Evolutionary conservation across 2,329 filamentous ascomycete genomes (phyloP), one percentile per base, ranked within the genome.

Genomic region (Pyricularia sp.): DNA sequence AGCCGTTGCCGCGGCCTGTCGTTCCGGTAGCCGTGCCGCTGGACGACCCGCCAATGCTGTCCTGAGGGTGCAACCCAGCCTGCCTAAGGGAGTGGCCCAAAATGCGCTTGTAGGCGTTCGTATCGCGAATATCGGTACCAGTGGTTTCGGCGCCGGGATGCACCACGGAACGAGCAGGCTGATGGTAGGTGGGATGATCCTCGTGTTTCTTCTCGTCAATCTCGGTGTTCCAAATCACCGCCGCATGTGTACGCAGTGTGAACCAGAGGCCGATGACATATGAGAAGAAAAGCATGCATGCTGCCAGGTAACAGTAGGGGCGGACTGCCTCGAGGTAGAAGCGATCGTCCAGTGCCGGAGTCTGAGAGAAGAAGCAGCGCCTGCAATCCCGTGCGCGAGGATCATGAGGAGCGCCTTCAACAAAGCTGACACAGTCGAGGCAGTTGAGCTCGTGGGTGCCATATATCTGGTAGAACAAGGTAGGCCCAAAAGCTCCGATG

Each of bases 401-500:
- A 59, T 76, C 74, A 12, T 28, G 22, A 12, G 28, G 28, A n/a
- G 26, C 9, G 44, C 49, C 49, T 22, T 59, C 62, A 40, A 73
- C 74, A 64, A 76, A 78, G 67, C 86, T 82, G 62, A 83, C 77
- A 67, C 83, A 87, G 65, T 83, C 84, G 65, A 85, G 84, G 72
- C 94, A 99, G 72, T 91, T 94, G 64, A 99, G 84, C 77, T 99
- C 92, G 73, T 99, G 94, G 62, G 92, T 96, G 70, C 94, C 96
- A 75, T 97, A 97, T 68, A 99, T 96, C 73, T 99, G 93, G 77
- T 97, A 99, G 78, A 99, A 99, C 16, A 99, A 79, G 0, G 94
- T 99, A 2, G 94, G 94, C 0, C 93, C 89, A 75, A 99, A 99
- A 9, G 93, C 91, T 67, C 90, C 93, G 70, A 99, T 94, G 53